phyloP scores from a whole-genome alignment of 129 eudicot species.

The Helianthus tuberosus region DNA sequence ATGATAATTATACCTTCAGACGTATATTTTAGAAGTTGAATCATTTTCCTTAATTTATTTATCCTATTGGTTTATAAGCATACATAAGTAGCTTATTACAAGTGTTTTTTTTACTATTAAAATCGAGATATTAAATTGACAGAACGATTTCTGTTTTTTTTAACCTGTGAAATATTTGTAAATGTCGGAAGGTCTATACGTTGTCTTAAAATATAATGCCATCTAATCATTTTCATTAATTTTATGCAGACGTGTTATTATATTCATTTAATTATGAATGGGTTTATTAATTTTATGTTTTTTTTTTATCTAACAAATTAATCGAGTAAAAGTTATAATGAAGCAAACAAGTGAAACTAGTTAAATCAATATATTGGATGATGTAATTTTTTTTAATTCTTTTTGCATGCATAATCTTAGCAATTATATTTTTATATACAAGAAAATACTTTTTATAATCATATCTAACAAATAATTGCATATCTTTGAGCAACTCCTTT shows the following conservation, averaged over 20 bases:
- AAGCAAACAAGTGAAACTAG: neutral
- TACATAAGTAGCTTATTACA: neutral
- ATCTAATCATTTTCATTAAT: neutral
- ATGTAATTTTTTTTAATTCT: no score
- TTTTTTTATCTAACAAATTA: neutral
- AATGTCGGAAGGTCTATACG: no score
- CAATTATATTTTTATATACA: no score
- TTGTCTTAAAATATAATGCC: no score
- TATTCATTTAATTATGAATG: neutral
- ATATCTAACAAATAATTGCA: no score
- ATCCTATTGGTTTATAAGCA: neutral
- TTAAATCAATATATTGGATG: no score
- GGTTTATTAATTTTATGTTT: neutral
- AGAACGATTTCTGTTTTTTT: neutral
- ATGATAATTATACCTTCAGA: neutral
- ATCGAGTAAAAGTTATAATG: neutral
- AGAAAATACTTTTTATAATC: no score
- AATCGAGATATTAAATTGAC: neutral
- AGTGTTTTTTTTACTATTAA: neutral
- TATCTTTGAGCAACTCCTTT: no score
- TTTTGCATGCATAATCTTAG: no score
- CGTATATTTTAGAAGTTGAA: neutral
- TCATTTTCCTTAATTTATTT: neutral
- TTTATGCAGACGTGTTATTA: neutral
- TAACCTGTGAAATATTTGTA: no score